phyloP scores from a whole-genome alignment of 768 basidiomycete species.

The Leccinum barrowsii region DNA sequence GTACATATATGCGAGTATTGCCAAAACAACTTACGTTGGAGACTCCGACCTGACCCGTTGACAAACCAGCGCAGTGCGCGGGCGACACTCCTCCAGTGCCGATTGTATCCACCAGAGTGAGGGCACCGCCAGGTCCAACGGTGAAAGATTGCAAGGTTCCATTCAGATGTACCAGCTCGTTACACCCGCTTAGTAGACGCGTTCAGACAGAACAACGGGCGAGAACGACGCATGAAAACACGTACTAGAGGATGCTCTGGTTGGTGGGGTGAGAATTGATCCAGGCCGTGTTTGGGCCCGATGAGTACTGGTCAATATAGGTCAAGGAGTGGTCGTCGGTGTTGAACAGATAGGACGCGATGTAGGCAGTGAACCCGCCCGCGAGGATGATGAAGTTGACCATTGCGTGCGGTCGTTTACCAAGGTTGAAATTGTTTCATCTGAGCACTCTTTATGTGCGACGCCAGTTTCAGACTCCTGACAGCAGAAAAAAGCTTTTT shows the following conservation, averaged over 20 bases:
- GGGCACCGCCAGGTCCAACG: slow-evolving; percentile 41
- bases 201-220: background rate
- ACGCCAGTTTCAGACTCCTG: too few species aligned
- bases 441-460: background rate
- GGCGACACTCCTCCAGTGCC: slow-evolving; percentile 50
- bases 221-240: background rate
- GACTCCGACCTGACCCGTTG: slow-evolving; percentile 56
- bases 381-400: slow-evolving; percentile 68
- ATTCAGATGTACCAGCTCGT: slow-evolving; percentile 39
- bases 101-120: slow-evolving; percentile 46
- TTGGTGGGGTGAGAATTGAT: slow-evolving; percentile 55
- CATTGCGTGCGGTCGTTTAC: slow-evolving; percentile 35
- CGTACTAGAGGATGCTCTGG: slow-evolving; percentile 59
- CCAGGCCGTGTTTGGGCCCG: slow-evolving; percentile 55
- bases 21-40: slow-evolving; percentile 43
- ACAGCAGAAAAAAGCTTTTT: too few species aligned
- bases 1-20: background rate
- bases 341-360: slow-evolving; percentile 64
- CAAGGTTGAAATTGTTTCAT: too few species aligned
- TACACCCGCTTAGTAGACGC: slow-evolving; percentile 45
- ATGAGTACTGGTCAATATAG: slow-evolving; percentile 40
- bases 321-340: slow-evolving; percentile 45
- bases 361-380: slow-evolving; percentile 58
- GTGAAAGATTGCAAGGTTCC: slow-evolving; percentile 56
- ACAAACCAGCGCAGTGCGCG: slow-evolving; percentile 47